Conservation (phyloP, 768 basidiomycete species). For the Lactarius evosmus region DNA sequence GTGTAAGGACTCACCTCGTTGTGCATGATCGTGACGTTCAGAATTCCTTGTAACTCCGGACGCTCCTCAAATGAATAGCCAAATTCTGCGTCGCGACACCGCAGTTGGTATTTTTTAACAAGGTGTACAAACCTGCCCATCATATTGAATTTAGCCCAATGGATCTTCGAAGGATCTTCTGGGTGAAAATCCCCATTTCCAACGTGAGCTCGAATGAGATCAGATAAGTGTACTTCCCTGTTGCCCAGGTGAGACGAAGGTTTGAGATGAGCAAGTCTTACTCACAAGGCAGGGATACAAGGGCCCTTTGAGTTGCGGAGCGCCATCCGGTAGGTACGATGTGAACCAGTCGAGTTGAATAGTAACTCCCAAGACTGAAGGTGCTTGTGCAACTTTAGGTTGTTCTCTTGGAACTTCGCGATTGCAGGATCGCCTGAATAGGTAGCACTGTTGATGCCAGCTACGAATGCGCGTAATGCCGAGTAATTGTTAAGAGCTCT, state of each 20-base stretch:
- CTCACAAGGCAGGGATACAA: constrained; percentile 80
- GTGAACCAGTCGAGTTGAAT: constrained; percentile 74
- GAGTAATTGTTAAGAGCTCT: constrained; percentile 90
- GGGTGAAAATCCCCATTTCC: constrained; percentile 72
- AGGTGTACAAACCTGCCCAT: constrained; percentile 82
- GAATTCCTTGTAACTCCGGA: constrained; percentile 49
- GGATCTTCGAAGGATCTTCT: constrained; percentile 66
- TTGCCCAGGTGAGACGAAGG: constrained; percentile 14
- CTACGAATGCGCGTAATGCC: constrained; percentile 87
- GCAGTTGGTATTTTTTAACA: constrained; percentile 73
- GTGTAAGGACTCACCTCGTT: constrained; percentile 49
- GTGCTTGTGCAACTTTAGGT: constrained; percentile 69
- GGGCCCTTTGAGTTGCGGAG: constrained; percentile 80
- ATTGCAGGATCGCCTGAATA: constrained; percentile 75
- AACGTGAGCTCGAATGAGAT: constrained; percentile 83
- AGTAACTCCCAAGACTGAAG: constrained; percentile 83
- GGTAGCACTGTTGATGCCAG: constrained; percentile 84
- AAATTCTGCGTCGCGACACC: constrained; percentile 55
- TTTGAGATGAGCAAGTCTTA: constrained; percentile 17
- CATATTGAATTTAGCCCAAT: constrained; percentile 96
- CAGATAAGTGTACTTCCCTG: constrained; percentile 89
- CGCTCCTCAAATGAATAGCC: constrained; percentile 60
- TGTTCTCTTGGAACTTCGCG: constrained; percentile 64
- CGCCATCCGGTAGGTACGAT: constrained; percentile 89
- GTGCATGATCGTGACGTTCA: constrained; percentile 64